phyloP scores from a whole-genome alignment of 1,139 yeast species.

The Saccharomyces pastorianus region DNA sequence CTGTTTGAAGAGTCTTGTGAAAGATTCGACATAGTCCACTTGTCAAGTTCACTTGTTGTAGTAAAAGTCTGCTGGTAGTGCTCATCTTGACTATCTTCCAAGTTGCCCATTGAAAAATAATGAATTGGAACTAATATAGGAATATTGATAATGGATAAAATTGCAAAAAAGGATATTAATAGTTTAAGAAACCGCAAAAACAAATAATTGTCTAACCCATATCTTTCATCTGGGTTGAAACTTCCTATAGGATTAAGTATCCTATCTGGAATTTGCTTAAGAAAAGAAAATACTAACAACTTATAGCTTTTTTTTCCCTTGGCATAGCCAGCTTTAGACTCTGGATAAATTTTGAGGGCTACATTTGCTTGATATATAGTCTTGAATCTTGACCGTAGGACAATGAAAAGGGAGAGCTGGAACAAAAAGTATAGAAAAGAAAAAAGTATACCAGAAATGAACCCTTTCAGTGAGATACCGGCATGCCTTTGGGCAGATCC shows the following conservation, averaged over 20 bases:
- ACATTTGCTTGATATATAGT: slow-evolving; percentile 50
- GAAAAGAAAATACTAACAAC: background rate
- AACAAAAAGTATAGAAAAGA: slow-evolving; percentile 45
- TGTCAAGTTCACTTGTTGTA: slow-evolving; percentile 38
- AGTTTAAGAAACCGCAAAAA: slow-evolving; percentile 48
- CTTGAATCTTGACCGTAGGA: slow-evolving; percentile 41
- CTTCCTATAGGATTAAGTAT: background rate
- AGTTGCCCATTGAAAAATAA: slow-evolving; percentile 36
- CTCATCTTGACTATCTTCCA: slow-evolving; percentile 22
- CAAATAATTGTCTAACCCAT: slow-evolving; percentile 60
- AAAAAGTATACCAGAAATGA: slow-evolving; percentile 41
- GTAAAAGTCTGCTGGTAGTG: slow-evolving; percentile 22
- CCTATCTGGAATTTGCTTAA: background rate
- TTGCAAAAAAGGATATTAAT: slow-evolving; percentile 41
- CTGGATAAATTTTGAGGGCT: slow-evolving; percentile 35
- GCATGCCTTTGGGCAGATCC: slow-evolving; percentile 40
- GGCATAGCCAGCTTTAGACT: background rate
- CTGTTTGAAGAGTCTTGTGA: slow-evolving; percentile 40
- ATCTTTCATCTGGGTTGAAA: slow-evolving; percentile 1
- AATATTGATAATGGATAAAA: slow-evolving; percentile 44
- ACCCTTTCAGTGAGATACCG: slow-evolving; percentile 42
- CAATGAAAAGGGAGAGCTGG: slow-evolving; percentile 47
- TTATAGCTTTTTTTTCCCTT: background rate
- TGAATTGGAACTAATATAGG: slow-evolving; percentile 53
- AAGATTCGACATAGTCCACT: slow-evolving; percentile 54